These are phyloP conservation scores for Boletus barrowsii DNA, from an alignment of 768 basidiomycete genomes.

Conservation along the genomic window DNA sequence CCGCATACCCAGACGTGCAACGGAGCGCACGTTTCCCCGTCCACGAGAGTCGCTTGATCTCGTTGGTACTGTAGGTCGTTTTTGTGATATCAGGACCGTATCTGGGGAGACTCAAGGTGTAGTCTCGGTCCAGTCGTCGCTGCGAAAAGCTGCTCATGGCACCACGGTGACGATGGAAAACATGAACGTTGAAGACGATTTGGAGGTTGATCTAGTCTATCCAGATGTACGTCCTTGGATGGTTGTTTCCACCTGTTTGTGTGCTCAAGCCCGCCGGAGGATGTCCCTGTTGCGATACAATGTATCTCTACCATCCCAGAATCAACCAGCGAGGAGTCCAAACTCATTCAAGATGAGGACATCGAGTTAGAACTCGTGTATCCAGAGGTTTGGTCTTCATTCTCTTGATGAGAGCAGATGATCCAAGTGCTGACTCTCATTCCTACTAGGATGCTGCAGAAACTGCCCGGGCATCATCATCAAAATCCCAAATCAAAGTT, in stretches of 20 bases:
- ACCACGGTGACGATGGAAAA: background rate
- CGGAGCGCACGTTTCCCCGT: background rate
- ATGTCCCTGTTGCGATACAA: background rate
- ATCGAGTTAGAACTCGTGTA: conserved; percentile 16
- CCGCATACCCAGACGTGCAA: background rate
- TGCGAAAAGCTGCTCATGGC: background rate
- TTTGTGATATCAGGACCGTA: no score
- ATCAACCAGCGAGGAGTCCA: background rate
- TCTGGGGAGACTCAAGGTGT: background rate
- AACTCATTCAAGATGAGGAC: background rate
- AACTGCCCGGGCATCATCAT: background rate
- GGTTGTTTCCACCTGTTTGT: no score
- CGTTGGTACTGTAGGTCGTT: conserved; percentile 1
- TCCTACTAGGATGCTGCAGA: conserved; percentile 9
- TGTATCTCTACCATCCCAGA: background rate
- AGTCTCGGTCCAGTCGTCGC: background rate
- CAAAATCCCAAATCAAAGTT: background rate
- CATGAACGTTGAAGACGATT: background rate
- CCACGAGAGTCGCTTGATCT: background rate
- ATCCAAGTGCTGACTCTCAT: background rate
- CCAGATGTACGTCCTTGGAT: conserved; percentile 17
- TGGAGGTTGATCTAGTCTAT: conserved; percentile 20
- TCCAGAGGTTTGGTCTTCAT: conserved; percentile 8
- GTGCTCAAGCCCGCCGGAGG: conserved; percentile 8
- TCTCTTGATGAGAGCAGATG: background rate